Percentiles rank a stretch among this genome's conserved stretches.
phyloP scores from a whole-genome alignment of 768 basidiomycete species.

The Saitozyma podzolica region DNA sequence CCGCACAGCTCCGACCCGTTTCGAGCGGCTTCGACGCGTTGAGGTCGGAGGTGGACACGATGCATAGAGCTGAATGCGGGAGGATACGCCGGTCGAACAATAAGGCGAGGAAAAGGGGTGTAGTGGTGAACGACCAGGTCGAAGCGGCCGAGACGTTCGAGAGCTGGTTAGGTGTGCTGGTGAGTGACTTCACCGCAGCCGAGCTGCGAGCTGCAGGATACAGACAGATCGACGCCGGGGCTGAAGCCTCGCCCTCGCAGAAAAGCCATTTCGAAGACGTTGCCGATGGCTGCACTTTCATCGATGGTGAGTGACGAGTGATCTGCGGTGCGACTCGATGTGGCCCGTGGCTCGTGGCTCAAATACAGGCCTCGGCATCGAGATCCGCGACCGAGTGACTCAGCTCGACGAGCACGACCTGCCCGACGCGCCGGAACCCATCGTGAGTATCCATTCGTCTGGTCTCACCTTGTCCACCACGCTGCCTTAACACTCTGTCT shows the following conservation, averaged over 20 bases:
- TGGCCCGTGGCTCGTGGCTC: background rate
- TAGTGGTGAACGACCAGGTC: constrained; percentile 8
- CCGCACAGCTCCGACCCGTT: no score
- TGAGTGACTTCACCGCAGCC: constrained; percentile 11
- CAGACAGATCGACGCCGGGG: background rate
- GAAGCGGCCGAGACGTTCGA: constrained; percentile 18
- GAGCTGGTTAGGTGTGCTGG: constrained; percentile 32
- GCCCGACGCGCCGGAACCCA: constrained; percentile 34
- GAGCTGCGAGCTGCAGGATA: background rate
- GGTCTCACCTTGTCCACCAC: background rate
- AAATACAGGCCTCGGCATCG: no score
- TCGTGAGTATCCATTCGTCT: constrained; percentile 11
- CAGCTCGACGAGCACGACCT: constrained; percentile 25
- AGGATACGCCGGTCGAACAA: constrained; percentile 14
- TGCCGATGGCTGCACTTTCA: constrained; percentile 30
- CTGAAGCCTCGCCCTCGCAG: constrained; percentile 3
- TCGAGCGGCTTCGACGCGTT: constrained; percentile 12
- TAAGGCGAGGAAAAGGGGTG: constrained; percentile 19
- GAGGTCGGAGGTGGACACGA: constrained; percentile 19
- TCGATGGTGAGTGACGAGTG: constrained; percentile 29
- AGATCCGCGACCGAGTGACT: constrained; percentile 17
- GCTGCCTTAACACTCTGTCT: background rate
- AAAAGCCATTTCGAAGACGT: constrained; percentile 19
- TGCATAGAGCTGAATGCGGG: constrained; percentile 22
- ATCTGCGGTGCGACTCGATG: constrained; percentile 20